Evolutionary conservation across 2,329 filamentous ascomycete species (phyloP).

Genomic region (Neofusicoccum laricinum): DNA sequence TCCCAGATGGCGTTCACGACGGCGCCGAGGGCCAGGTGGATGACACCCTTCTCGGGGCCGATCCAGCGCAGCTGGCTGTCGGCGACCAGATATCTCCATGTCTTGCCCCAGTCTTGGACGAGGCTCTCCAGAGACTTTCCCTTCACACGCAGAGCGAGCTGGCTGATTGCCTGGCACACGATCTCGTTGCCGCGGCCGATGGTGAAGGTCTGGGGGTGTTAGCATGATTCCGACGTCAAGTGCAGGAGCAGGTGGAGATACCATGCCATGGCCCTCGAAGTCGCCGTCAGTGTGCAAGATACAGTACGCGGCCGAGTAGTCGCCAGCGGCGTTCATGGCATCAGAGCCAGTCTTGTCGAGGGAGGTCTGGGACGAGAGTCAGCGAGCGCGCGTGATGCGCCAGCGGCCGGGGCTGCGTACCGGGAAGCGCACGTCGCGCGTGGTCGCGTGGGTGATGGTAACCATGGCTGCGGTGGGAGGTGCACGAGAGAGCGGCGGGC

Average conservation of each 20-base stretch:
- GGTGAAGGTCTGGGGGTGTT: constrained; percentile 61
- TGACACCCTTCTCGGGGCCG: constrained; percentile 89
- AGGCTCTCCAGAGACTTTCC: constrained; percentile 72
- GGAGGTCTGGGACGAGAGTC: constrained; percentile 59
- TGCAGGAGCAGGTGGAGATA: constrained; percentile 30
- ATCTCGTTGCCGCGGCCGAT: constrained; percentile 90
- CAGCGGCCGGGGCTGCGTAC: constrained; percentile 27
- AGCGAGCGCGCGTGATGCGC: background rate
- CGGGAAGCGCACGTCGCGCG: constrained; percentile 50
- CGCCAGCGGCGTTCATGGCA: constrained; percentile 92
- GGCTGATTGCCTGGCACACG: constrained; percentile 78
- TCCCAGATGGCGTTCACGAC: constrained; percentile 94
- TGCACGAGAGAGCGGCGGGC: background rate
- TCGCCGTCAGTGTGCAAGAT: constrained; percentile 78
- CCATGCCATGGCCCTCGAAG: constrained; percentile 75
- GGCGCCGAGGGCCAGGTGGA: constrained; percentile 84
- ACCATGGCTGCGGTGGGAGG: constrained; percentile 36
- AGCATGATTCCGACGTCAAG: background rate
- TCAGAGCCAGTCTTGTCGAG: constrained; percentile 95
- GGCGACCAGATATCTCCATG: constrained; percentile 87
- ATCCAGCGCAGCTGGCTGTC: constrained; percentile 93
- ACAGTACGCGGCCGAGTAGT: constrained; percentile 94
- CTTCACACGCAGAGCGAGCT: constrained; percentile 72
- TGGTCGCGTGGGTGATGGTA: constrained; percentile 45
- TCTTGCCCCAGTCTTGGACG: constrained; percentile 77